Percentiles rank a stretch among this genome's conserved stretches.
Conservation (phyloP, 2,329 filamentous ascomycete genomes). For the Colletotrichum sp. region DNA sequence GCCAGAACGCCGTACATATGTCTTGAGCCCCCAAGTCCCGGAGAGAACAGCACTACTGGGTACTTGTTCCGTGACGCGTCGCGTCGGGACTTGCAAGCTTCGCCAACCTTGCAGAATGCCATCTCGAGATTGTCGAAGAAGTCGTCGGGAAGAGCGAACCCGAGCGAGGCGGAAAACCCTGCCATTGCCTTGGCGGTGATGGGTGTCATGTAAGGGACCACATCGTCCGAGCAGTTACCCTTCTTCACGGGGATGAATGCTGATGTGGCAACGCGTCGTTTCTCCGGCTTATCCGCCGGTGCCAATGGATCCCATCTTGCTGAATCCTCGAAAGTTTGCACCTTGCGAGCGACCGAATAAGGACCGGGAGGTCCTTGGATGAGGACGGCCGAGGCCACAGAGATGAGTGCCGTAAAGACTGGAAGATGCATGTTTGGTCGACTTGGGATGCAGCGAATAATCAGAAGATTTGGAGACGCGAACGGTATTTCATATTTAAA, state of each 20-base stretch:
- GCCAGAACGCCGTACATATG: constrained; percentile 47
- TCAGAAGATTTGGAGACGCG: neutral
- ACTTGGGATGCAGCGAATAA: neutral
- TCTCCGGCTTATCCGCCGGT: constrained; percentile 13
- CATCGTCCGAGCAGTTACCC: neutral
- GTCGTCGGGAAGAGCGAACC: constrained; percentile 1
- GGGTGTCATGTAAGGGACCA: constrained; percentile 21
- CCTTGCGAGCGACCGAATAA: constrained; percentile 13
- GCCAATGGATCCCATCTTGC: constrained; percentile 24
- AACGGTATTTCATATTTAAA: neutral
- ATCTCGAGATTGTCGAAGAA: constrained; percentile 18
- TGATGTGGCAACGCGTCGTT: constrained; percentile 20
- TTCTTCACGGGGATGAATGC: constrained; percentile 14
- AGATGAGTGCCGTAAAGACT: neutral
- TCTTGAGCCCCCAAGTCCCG: constrained; percentile 46
- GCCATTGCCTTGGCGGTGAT: constrained; percentile 1
- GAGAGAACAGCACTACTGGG: constrained; percentile 44
- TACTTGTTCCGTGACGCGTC: neutral
- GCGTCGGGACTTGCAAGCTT: neutral
- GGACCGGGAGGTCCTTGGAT: neutral
- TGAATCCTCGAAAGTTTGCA: constrained; percentile 23
- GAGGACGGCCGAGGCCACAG: neutral
- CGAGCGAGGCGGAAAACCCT: neutral
- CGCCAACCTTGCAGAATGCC: constrained; percentile 18
- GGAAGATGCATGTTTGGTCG: neutral